Conservation (phyloP, 1,284 basidiomycete genomes). For the Omphalotus olearius region DNA sequence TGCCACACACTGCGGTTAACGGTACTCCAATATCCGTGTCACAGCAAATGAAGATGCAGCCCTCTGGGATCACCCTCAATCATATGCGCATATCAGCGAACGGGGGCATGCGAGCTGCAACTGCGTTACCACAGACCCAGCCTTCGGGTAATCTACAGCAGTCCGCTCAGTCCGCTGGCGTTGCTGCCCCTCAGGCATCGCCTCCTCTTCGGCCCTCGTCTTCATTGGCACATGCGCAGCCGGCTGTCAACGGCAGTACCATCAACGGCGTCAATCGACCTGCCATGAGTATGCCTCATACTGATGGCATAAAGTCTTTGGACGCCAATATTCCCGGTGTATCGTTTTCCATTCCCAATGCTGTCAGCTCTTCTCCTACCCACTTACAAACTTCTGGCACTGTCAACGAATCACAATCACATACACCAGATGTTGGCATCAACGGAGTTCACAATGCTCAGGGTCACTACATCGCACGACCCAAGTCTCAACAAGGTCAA, state of each 20-base stretch:
- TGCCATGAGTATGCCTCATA: constrained; percentile 1
- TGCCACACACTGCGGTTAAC: no score
- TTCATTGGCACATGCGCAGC: background rate
- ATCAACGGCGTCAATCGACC: background rate
- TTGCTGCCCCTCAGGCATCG: background rate
- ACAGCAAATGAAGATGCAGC: background rate
- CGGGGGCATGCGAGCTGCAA: background rate
- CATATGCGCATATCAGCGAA: background rate
- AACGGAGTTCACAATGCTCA: background rate
- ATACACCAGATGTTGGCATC: background rate
- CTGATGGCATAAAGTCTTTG: background rate
- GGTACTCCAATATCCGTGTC: background rate
- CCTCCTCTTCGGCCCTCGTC: background rate
- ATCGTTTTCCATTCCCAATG: background rate
- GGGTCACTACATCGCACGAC: background rate
- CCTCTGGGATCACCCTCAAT: background rate
- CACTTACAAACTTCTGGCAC: background rate
- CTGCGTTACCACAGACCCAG: constrained; percentile 11
- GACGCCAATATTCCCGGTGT: background rate
- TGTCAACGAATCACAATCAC: background rate
- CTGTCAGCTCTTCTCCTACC: background rate
- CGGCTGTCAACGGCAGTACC: constrained; percentile 14
- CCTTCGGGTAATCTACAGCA: no score
- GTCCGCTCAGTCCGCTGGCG: no score
- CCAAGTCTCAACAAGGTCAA: constrained; percentile 2